Evolutionary conservation across 306 rosid genomes (phyloP).

Genomic region (Rosa rugosa): DNA sequence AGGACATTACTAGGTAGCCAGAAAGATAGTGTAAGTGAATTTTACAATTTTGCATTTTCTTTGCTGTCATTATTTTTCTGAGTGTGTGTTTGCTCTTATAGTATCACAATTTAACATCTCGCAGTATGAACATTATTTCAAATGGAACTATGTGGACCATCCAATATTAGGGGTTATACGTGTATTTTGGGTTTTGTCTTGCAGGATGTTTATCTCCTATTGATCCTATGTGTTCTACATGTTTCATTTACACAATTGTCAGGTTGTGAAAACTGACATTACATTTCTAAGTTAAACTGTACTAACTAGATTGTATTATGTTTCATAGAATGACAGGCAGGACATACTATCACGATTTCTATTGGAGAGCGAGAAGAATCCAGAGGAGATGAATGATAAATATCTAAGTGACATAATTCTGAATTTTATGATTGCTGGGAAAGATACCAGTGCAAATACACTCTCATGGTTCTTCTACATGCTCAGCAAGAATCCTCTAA

Average conservation of each 20-base stretch:
- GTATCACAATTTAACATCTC: too few species aligned
- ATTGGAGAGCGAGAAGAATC: conserved; percentile 60
- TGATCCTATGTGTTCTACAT: neutral
- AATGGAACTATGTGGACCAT: neutral
- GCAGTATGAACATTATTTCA: too few species aligned
- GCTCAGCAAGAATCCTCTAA: conserved; percentile 67
- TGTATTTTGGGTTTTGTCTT: neutral
- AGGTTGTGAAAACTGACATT: too few species aligned
- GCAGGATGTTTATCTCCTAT: neutral
- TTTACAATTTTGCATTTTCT: neutral
- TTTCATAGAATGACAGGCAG: conserved; percentile 50
- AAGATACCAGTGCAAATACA: conserved; percentile 66
- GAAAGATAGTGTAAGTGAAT: conserved; percentile 47
- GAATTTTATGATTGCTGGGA: conserved; percentile 76
- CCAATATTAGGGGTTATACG: neutral
- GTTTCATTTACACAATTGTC: neutral
- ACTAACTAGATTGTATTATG: neutral
- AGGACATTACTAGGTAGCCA: conserved; percentile 32
- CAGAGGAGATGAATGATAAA: conserved; percentile 52
- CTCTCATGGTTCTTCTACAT: conserved; percentile 82
- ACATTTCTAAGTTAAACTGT: too few species aligned
- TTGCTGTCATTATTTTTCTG: neutral
- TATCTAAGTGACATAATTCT: conserved; percentile 67
- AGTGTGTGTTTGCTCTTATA: neutral
- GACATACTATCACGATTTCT: conserved; percentile 79